phyloP scores from a whole-genome alignment of 306 rosid genomes.

The Quercus ilex region DNA sequence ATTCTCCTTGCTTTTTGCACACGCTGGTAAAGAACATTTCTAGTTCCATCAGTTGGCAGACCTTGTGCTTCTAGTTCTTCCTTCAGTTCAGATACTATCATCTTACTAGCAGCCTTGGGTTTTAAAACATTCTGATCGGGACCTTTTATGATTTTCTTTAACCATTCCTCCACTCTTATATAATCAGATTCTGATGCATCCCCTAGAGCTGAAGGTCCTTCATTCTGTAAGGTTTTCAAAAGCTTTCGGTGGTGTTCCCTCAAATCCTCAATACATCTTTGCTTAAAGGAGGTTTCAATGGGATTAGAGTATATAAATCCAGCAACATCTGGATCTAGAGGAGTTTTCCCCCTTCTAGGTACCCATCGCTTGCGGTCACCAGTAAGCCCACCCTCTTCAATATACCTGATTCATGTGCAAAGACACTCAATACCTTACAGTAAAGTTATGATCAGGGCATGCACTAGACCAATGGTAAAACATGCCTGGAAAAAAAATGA shows the following conservation, averaged over 20 bases:
- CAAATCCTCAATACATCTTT: constrained; percentile 74
- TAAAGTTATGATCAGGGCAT: not conserved
- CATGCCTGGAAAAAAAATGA: constrained; percentile 19
- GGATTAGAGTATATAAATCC: constrained; percentile 96
- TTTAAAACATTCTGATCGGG: constrained; percentile 76
- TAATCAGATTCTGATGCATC: constrained; percentile 83
- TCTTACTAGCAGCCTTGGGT: constrained; percentile 99
- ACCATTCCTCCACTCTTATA: constrained; percentile 68
- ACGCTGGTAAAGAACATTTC: constrained; percentile 98
- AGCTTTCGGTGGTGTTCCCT: constrained; percentile 67
- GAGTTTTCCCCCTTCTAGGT: constrained; percentile 87
- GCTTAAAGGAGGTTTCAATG: constrained; percentile 89
- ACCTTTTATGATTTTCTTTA: constrained; percentile 80
- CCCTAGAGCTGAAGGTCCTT: constrained; percentile 74
- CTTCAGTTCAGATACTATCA: constrained; percentile 85
- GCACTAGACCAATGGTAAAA: constrained; percentile 9
- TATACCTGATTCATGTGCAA: constrained; percentile 54
- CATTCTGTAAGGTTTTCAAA: constrained; percentile 61
- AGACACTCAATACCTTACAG: constrained; percentile 16
- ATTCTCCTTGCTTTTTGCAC: constrained; percentile 99
- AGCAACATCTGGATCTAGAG: constrained; percentile 91
- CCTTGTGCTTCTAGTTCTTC: constrained; percentile 96
- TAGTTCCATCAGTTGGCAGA: constrained; percentile 89
- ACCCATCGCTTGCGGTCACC: constrained; percentile 99
- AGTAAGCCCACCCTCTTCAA: constrained; percentile 91